Evolutionary conservation across 176 grass and related monocot species (phyloP).

Genomic region (Rhynchospora tenuis): DNA sequence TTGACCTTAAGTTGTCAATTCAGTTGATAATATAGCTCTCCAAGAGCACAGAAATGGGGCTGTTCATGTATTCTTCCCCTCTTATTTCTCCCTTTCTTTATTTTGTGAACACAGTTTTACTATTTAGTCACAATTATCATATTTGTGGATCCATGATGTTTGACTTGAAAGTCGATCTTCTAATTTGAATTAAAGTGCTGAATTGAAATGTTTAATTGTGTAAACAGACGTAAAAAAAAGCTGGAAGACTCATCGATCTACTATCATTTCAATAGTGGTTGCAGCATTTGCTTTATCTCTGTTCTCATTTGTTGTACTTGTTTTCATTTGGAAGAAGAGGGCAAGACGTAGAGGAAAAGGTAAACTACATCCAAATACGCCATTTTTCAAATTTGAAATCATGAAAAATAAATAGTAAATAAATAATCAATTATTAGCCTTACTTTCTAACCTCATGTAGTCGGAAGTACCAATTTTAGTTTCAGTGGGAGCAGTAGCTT

Average conservation of each 20-base stretch:
- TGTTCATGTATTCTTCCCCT: background rate
- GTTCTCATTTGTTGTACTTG: constrained; percentile 10
- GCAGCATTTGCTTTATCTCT: background rate
- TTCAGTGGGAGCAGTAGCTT: background rate
- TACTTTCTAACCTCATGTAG: background rate
- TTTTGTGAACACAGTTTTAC: background rate
- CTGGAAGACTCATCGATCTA: background rate
- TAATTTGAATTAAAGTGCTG: background rate
- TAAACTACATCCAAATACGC: background rate
- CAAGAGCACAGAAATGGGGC: background rate
- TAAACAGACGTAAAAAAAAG: constrained; percentile 20
- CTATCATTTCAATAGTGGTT: background rate
- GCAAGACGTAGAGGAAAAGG: background rate
- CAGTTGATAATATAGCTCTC: background rate
- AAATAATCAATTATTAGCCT: background rate
- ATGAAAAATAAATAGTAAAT: background rate
- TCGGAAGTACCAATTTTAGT: background rate
- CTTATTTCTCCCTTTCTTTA: background rate
- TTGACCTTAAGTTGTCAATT: background rate
- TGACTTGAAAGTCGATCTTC: background rate
- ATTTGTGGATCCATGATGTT: background rate
- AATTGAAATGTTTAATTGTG: constrained; percentile 2
- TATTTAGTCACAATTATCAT: background rate
- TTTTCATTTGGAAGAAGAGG: constrained; percentile 27
- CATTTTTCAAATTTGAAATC: background rate